Conservation (phyloP, 2,329 filamentous ascomycete species). For the Trichoderma koningiopsis region DNA sequence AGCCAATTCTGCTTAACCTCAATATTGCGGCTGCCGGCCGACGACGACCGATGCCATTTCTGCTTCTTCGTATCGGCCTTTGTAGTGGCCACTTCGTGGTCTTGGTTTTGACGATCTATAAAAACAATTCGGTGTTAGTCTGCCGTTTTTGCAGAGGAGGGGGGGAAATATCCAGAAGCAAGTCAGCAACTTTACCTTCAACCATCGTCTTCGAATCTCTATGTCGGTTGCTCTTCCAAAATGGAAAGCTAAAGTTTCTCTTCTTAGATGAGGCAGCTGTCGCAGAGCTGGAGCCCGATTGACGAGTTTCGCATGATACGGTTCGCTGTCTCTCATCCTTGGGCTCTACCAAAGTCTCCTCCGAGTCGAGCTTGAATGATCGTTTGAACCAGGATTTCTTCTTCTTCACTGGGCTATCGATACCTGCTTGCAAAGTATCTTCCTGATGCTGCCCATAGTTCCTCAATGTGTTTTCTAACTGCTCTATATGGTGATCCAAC, state of each 20-base stretch:
- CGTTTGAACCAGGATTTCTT: conserved; percentile 58
- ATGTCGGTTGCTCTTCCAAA: conserved; percentile 55
- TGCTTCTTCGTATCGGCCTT: conserved; percentile 1
- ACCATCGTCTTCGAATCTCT: conserved; percentile 50
- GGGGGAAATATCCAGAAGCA: not conserved
- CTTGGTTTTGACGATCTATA: not conserved
- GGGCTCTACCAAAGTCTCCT: conserved; percentile 11
- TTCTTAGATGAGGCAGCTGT: conserved; percentile 46
- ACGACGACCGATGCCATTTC: conserved; percentile 40
- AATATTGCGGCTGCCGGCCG: conserved; percentile 54
- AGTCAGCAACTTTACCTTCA: conserved; percentile 42
- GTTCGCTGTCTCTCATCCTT: conserved; percentile 22
- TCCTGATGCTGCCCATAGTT: conserved; percentile 29
- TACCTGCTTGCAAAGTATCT: conserved; percentile 19
- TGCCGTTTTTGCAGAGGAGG: not conserved
- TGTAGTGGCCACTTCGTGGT: not conserved
- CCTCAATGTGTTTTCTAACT: conserved; percentile 27
- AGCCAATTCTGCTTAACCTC: conserved; percentile 83
- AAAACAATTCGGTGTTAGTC: not conserved
- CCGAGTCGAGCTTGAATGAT: conserved; percentile 40
- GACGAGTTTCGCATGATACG: conserved; percentile 27
- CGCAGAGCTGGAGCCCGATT: conserved; percentile 29
- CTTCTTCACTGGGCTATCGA: conserved; percentile 38
- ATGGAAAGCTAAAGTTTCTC: conserved; percentile 56
- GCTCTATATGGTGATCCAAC: conserved; percentile 28